phyloP scores from a whole-genome alignment of 2,329 filamentous ascomycete genomes.

The Aspergillus sojae region DNA sequence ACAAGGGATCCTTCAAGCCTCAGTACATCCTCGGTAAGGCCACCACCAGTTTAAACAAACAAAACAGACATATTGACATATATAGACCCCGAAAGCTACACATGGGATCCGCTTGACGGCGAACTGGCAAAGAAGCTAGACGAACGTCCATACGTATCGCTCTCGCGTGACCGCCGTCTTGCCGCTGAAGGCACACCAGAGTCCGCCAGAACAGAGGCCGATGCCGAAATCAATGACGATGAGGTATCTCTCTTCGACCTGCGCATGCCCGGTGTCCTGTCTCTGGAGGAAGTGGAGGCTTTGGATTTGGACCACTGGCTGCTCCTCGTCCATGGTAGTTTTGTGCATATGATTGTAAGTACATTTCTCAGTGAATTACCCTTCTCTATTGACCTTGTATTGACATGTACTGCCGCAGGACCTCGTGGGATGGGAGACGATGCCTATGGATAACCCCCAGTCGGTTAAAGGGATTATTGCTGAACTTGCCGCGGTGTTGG shows the following conservation, averaged over 20 bases:
- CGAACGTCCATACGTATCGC: constrained; percentile 47
- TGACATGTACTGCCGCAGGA: constrained; percentile 33
- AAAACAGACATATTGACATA: not conserved
- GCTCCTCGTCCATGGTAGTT: constrained; percentile 42
- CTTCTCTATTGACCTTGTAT: not conserved
- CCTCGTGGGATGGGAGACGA: constrained; percentile 50
- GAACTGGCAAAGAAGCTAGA: constrained; percentile 46
- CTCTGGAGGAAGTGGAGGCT: constrained; percentile 43
- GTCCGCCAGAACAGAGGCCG: constrained; percentile 9
- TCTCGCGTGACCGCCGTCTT: constrained; percentile 41
- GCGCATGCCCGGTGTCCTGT: constrained; percentile 51
- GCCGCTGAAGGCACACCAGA: constrained; percentile 6
- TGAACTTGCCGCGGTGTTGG: constrained; percentile 50
- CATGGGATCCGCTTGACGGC: constrained; percentile 49
- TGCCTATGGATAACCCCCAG: constrained; percentile 44
- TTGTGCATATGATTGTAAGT: constrained; percentile 48
- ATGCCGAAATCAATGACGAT: constrained; percentile 38
- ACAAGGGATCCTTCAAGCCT: constrained; percentile 51
- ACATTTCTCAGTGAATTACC: not conserved
- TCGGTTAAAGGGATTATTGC: constrained; percentile 52
- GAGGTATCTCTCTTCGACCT: constrained; percentile 50
- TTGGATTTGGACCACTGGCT: constrained; percentile 49
- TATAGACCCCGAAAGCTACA: constrained; percentile 49
- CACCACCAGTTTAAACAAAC: not conserved
- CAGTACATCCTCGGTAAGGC: constrained; percentile 51